Conservation (phyloP, 192 early-diverging fungal species). For the Dissophora ornata region DNA sequence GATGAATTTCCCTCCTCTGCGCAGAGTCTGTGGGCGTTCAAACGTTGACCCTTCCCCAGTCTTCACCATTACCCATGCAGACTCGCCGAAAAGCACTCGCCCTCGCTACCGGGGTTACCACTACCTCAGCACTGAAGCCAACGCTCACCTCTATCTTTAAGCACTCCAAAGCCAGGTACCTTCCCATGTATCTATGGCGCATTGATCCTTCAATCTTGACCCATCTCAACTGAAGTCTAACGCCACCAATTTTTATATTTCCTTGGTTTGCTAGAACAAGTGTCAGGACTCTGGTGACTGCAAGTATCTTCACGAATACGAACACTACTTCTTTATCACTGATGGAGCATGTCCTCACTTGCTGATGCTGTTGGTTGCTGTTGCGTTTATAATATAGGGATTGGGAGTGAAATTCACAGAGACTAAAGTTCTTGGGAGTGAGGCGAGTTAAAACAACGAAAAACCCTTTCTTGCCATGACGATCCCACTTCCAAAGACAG, state of each 20-base stretch:
- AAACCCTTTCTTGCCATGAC: too few relatives aligned
- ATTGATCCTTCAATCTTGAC: too few relatives aligned
- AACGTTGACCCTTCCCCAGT: too few relatives aligned
- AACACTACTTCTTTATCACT: too few relatives aligned
- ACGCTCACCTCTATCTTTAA: slow-evolving; percentile 31
- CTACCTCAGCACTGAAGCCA: slow-evolving; percentile 14
- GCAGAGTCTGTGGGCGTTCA: too few relatives aligned
- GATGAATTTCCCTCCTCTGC: too few relatives aligned
- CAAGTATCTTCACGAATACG: not conserved
- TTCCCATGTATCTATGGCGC: not conserved
- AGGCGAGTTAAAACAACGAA: too few relatives aligned
- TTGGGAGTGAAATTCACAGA: not conserved
- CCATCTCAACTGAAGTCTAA: slow-evolving; percentile 27
- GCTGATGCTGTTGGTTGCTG: too few relatives aligned
- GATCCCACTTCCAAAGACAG: too few relatives aligned
- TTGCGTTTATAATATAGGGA: too few relatives aligned
- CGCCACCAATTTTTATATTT: slow-evolving; percentile 36
- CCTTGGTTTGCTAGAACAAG: not conserved
- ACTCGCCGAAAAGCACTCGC: slow-evolving; percentile 15
- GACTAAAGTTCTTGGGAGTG: not conserved
- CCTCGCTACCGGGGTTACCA: not conserved
- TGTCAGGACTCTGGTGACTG: slow-evolving; percentile 5
- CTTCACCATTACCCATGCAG: slow-evolving; percentile 24
- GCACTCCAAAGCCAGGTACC: slow-evolving; percentile 42
- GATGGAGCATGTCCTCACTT: too few relatives aligned